Percentiles rank a stretch among this genome's conserved stretches.
These are phyloP conservation scores for Dovyalis caffra DNA, from an alignment of 345 rosid genomes.

Conservation along the genomic window DNA sequence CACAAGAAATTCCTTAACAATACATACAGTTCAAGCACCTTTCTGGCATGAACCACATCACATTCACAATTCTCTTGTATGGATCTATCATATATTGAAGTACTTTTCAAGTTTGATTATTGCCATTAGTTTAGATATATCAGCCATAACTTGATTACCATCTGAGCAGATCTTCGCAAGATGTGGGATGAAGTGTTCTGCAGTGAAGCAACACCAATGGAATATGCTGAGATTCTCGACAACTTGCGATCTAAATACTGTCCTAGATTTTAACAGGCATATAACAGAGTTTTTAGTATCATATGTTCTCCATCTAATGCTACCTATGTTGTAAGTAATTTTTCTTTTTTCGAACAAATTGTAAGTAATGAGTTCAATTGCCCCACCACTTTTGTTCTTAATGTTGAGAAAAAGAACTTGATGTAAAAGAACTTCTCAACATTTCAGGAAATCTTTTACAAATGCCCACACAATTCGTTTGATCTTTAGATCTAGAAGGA, in stretches of 20 bases:
- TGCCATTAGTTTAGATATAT: neutral
- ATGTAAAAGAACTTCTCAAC: too few species aligned
- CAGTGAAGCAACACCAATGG: slow-evolving; percentile 55
- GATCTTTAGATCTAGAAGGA: neutral
- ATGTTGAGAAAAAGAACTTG: too few species aligned
- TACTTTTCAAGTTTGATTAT: neutral
- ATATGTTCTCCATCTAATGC: neutral
- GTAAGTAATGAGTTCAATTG: neutral
- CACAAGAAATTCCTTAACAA: neutral
- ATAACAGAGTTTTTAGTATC: neutral
- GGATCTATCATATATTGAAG: neutral
- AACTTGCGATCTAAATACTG: slow-evolving; percentile 50
- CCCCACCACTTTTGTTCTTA: neutral
- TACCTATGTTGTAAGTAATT: neutral
- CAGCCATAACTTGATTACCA: slow-evolving; percentile 22
- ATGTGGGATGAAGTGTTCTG: slow-evolving; percentile 72
- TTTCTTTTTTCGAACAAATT: neutral
- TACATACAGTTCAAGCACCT: neutral
- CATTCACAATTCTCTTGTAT: neutral
- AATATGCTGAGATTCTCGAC: slow-evolving; percentile 60
- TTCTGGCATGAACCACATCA: neutral
- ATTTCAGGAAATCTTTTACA: too few species aligned
- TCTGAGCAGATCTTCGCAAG: slow-evolving; percentile 63
- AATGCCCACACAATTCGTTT: neutral
- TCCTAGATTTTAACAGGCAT: slow-evolving; percentile 28